Evolutionary conservation across 139 green algal species (phyloP).

Genomic region (Chlamydomonas sphaeroides): DNA sequence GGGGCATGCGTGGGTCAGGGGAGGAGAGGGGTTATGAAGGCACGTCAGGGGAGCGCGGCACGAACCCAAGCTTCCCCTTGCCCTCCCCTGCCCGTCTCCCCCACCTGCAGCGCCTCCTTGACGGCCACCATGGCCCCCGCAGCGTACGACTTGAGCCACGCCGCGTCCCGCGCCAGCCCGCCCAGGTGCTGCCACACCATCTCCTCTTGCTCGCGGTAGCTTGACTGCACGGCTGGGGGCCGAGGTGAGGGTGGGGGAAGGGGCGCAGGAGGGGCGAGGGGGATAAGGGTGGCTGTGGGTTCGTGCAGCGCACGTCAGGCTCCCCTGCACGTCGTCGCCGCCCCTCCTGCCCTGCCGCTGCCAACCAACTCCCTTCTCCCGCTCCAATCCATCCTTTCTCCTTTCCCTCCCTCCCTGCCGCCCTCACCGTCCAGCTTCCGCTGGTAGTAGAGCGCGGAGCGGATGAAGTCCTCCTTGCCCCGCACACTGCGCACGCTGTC

Average conservation of each 20-base stretch:
- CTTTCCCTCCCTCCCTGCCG: too few relatives aligned
- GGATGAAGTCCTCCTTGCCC: slow-evolving; percentile 55
- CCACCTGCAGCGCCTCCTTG: slow-evolving; percentile 65
- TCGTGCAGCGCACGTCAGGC: too few relatives aligned
- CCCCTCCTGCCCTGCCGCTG: too few relatives aligned
- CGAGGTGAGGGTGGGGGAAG: background rate
- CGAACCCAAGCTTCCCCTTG: too few relatives aligned
- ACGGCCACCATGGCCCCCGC: slow-evolving; percentile 59
- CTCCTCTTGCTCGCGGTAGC: slow-evolving; percentile 82
- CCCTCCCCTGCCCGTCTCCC: too few relatives aligned
- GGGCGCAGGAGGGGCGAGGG: background rate
- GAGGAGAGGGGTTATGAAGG: too few relatives aligned
- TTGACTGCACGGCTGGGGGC: slow-evolving; percentile 66
- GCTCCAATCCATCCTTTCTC: too few relatives aligned
- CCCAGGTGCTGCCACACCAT: slow-evolving; percentile 87
- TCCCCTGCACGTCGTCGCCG: too few relatives aligned
- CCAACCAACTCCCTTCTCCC: too few relatives aligned
- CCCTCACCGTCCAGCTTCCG: slow-evolving; percentile 80
- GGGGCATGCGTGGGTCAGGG: too few relatives aligned
- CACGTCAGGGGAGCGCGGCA: too few relatives aligned
- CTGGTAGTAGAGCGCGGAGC: slow-evolving; percentile 73
- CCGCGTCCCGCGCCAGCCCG: slow-evolving; percentile 73
- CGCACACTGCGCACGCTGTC: slow-evolving; percentile 11
- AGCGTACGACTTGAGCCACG: slow-evolving; percentile 86
- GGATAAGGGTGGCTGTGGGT: too few relatives aligned